Base-by-base conservation (phyloP, 495 filamentous ascomycete genomes). In the Penicillium cinerascens region DNA sequence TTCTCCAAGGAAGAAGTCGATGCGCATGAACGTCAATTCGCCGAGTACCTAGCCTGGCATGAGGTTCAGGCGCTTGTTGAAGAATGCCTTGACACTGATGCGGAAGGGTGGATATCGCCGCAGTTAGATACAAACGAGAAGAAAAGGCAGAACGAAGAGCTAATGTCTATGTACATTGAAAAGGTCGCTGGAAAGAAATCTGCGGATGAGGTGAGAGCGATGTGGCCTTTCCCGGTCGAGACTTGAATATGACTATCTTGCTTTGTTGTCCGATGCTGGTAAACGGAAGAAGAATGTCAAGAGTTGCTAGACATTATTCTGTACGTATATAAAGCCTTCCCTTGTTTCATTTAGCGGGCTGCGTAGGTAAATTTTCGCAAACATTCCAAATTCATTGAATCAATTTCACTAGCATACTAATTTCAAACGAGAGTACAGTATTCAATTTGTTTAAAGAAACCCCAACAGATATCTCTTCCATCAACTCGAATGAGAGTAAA, bases 1-100 rank as follows among this genome's bases (percentile, higher is more conserved):
- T 70, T 73, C 40, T 61, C 22, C 7, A 18, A 49, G 2, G 65
- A 63, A 40, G 60, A 71, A 27, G 48, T 70, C 45, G 38, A 51
- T n/a, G 13, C 13, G 17, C 63, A 72, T 38, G 55, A 62, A n/a
- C 48, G 38, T 0, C 50, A 69, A 36, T 71, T 71, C 50, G 20
- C 51, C 15, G 50, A 61, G 49, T 71, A 75, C 48, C 33, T 64
- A 44, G 58, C 51, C 18, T 72, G 51, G 63, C 38, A 70, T 50
- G 54, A 65, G 25, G 48, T 68, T 25, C 60, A 61, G 47, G 50
- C 56, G n/a, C 61, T 72, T 33, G 64, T 61, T 7, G 27, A 54
- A 47, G 64, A 70, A 49, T 63, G 46, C 45, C 64, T 75, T n/a
- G 57, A 67, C 47, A 73, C 69, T 27, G 67, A 75, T 62, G 63